These are phyloP conservation scores for Raphanus raphanistrum DNA, from an alignment of 345 rosid species.

Conservation along the genomic window DNA sequence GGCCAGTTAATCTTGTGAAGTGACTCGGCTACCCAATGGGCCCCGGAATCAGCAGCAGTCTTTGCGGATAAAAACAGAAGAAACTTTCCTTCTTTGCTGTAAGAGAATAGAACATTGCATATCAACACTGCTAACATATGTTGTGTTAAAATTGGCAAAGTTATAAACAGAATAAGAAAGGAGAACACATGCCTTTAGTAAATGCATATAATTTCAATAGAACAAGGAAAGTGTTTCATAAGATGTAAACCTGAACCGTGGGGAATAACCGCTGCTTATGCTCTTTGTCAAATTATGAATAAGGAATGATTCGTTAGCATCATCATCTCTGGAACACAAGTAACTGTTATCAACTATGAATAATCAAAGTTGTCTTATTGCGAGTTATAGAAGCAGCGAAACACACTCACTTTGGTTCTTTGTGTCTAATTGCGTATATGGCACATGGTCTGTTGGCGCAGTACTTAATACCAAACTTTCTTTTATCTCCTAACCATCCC, in stretches of 20 bases:
- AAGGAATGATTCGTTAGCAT: constrained; percentile 46
- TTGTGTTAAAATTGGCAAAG: not conserved
- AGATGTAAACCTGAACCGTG: constrained; percentile 70
- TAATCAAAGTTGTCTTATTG: constrained; percentile 1
- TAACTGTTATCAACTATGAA: not conserved
- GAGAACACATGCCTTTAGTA: not conserved
- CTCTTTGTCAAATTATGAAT: constrained; percentile 59
- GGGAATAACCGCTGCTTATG: constrained; percentile 75
- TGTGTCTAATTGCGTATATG: constrained; percentile 58
- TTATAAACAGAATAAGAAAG: not conserved
- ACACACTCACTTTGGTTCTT: constrained; percentile 53
- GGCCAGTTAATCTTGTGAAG: constrained; percentile 80
- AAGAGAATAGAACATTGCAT: not conserved
- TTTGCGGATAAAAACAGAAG: constrained; percentile 74
- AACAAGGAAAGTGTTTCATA: not conserved
- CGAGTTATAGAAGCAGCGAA: constrained; percentile 2
- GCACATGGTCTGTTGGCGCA: constrained; percentile 85
- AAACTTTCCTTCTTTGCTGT: constrained; percentile 82
- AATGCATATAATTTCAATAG: not conserved
- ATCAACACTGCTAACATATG: not conserved
- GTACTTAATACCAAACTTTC: constrained; percentile 91
- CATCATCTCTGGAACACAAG: constrained; percentile 49
- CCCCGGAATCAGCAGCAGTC: constrained; percentile 78
- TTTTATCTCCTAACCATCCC: constrained; percentile 72
- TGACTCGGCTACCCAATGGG: constrained; percentile 82